A percentile compares a stretch with the other conserved stretches of the same genome.
Evolutionary conservation across 176 grass and related monocot genomes (phyloP).

Genomic region (Triticum timopheevii): DNA sequence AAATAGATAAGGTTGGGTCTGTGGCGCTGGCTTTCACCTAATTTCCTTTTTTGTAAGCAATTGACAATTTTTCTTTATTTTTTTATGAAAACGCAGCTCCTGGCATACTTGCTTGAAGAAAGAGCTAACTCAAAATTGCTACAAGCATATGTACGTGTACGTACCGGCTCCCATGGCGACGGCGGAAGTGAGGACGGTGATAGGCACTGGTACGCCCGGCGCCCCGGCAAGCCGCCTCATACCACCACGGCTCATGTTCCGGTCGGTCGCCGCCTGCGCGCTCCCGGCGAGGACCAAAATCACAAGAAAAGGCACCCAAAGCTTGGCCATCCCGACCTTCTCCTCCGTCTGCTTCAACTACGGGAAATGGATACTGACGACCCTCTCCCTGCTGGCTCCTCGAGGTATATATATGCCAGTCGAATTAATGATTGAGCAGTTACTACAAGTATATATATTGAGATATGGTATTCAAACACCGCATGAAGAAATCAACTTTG

Average conservation of each 20-base stretch:
- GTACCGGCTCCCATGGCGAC: conserved; percentile 18
- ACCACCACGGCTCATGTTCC: not conserved
- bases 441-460: too few relatives aligned
- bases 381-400: too few relatives aligned
- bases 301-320: not conserved
- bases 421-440: too few relatives aligned
- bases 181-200: conserved; percentile 15
- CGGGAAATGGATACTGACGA: not conserved
- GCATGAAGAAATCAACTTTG: not conserved
- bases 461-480: not conserved
- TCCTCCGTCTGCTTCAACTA: not conserved
- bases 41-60: not conserved
- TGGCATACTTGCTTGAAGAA: too few relatives aligned
- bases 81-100: too few relatives aligned
- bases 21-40: not conserved
- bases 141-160: not conserved
- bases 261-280: not conserved
- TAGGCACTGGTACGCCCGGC: not conserved
- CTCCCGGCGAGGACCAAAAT: not conserved
- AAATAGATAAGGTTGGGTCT: not conserved
- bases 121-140: too few relatives aligned
- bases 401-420: too few relatives aligned
- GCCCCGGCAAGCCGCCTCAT: not conserved
- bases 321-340: not conserved
- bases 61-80: not conserved